Base-by-base conservation (phyloP, 352 stramenopile species). In the Globisporangium lucens region DNA sequence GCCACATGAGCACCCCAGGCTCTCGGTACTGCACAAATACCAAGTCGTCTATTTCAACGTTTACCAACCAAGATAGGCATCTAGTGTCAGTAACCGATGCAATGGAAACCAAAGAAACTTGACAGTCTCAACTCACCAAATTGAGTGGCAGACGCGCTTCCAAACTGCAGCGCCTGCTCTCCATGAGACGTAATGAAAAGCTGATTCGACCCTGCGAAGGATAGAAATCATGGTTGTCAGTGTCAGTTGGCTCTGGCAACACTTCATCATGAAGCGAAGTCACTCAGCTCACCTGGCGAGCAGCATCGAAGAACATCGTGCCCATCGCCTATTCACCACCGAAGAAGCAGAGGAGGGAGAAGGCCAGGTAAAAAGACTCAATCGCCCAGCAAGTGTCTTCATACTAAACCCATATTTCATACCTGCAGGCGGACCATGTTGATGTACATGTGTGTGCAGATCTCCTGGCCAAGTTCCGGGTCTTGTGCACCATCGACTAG, bases 21-120 rank as follows among this genome's bases (percentile, higher is more conserved):
- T 99, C 98, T 20, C 97, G 89, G 74, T 99, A 99, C 79, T 99
- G 98, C 13, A 90, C 96, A 71, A 99, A 98, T 9, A 99, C 87
- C 71, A 96, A 91, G 80, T 99, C 97, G 43, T 84, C 78, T 72
- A 43, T 2, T 27, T 17, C 9, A 29, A 36, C 29, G 24, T 41
- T 12, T 1, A 10, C 7, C 8, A n/a, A 24, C 13, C 12, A 47
- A 5, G 22, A 15, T 55, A 22, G 52, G 22, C 10, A 4, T 52
- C 9, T 4, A 33, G 30, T 33, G 24, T 33, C 38, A 53, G n/a
- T 20, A 24, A 38, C 7, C 3, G 3, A 38, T 27, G 3, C 22
- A 33, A 20, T n/a, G 35, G 8, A 41, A 20, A 8, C 22, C 24
- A 56, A 30, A 27, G 15, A 33, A 33, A 22, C 24, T 41, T 13